Percentiles rank a stretch among this genome's conserved stretches.
phyloP scores from a whole-genome alignment of 768 basidiomycete genomes.

The Coprinellus aureogranulatus region DNA sequence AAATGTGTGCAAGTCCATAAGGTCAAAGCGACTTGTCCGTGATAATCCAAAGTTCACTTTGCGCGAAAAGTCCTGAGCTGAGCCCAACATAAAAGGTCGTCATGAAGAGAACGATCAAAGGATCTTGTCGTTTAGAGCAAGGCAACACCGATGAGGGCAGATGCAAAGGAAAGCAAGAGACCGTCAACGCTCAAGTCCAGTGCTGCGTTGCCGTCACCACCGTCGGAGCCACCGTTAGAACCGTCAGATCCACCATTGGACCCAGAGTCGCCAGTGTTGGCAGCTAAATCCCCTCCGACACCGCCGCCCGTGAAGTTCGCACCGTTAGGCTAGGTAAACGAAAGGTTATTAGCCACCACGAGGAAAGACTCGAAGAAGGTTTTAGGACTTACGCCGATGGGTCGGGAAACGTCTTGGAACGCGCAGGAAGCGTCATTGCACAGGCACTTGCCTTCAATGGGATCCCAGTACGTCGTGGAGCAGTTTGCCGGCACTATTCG shows the following conservation, averaged over 20 bases:
- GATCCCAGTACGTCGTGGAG: slow-evolving; percentile 81
- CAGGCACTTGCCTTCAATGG: slow-evolving; percentile 60
- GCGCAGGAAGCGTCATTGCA: slow-evolving; percentile 56
- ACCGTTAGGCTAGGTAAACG: slow-evolving; percentile 9
- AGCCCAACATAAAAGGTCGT: too few species aligned
- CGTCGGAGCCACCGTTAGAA: too few species aligned
- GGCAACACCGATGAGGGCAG: too few species aligned
- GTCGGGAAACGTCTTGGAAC: slow-evolving; percentile 59
- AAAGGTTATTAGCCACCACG: not conserved
- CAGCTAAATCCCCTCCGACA: slow-evolving; percentile 7
- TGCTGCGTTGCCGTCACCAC: not conserved
- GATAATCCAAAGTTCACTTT: too few species aligned
- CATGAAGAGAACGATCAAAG: too few species aligned
- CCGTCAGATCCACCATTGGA: not conserved
- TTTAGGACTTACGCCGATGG: slow-evolving; percentile 14
- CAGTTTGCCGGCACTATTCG: slow-evolving; percentile 66
- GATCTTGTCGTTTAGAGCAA: too few species aligned
- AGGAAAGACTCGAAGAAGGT: not conserved
- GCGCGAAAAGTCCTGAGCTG: too few species aligned
- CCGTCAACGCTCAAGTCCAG: too few species aligned
- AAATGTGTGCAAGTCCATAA: too few species aligned
- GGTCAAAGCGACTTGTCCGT: too few species aligned
- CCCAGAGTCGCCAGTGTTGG: too few species aligned
- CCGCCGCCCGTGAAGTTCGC: slow-evolving; percentile 16
- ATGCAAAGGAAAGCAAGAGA: too few species aligned